phyloP scores from a whole-genome alignment of 1,284 basidiomycete genomes.

The Heterobasidion occidentale region DNA sequence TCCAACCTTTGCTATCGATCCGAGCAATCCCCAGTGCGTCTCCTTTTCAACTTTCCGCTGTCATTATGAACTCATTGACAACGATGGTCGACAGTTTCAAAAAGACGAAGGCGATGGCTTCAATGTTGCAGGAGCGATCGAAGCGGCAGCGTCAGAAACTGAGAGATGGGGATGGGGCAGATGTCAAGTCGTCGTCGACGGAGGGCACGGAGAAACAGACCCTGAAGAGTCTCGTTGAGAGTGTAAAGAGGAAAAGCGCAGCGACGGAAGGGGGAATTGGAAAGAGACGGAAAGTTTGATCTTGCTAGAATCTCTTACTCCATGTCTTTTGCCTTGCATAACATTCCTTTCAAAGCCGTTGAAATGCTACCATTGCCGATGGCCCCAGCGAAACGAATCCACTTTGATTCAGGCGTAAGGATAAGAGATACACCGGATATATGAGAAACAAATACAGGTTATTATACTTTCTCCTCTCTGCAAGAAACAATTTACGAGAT shows the following conservation, averaged over 20 bases:
- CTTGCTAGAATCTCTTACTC: background rate
- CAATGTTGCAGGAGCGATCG: constrained; percentile 67
- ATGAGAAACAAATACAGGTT: background rate
- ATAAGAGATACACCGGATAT: background rate
- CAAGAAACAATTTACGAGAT: constrained; percentile 45
- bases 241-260: constrained; percentile 74
- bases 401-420: background rate
- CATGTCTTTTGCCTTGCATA: too few relatives aligned
- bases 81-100: constrained; percentile 55
- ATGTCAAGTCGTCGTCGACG: constrained; percentile 5
- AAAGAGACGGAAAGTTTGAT: constrained; percentile 48
- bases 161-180: constrained; percentile 13
- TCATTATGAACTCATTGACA: constrained; percentile 7
- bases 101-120: constrained; percentile 84
- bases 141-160: constrained; percentile 43
- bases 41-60: background rate
- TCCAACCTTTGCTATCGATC: constrained; percentile 92
- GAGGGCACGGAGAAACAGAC: constrained; percentile 27
- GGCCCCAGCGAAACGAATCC: background rate
- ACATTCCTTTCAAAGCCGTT: background rate
- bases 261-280: constrained; percentile 28
- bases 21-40: constrained; percentile 87
- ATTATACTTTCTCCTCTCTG: background rate
- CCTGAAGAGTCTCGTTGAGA: constrained; percentile 68
- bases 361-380: background rate